Evolutionary conservation across 345 rosid genomes (phyloP).

Genomic region (Sapria himalayana): DNA sequence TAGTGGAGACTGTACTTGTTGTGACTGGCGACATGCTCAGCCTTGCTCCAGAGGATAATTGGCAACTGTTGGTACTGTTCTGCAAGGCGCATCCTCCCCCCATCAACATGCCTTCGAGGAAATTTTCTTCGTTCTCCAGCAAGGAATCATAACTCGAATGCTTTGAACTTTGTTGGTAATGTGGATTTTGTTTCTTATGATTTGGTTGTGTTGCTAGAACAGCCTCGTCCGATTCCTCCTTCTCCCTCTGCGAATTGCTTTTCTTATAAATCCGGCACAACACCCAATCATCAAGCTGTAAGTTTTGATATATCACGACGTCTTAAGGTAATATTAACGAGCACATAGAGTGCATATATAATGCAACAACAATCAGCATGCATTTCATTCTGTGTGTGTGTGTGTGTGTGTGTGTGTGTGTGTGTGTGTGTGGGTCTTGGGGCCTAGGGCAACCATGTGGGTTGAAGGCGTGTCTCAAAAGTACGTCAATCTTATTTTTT

Average conservation of each 20-base stretch:
- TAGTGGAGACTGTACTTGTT: slow-evolving; percentile 8
- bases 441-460: no score
- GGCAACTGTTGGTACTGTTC: slow-evolving; percentile 10
- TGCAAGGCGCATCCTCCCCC: slow-evolving; percentile 9
- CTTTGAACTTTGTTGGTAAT: slow-evolving; percentile 4
- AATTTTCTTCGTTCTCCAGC: slow-evolving; percentile 30
- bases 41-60: slow-evolving; percentile 10
- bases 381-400: no score
- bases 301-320: not conserved
- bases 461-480: no score
- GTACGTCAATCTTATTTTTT: no score
- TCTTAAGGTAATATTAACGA: not conserved
- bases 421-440: no score
- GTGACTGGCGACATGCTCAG: slow-evolving; percentile 8
- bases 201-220: slow-evolving; percentile 13
- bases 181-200: no score
- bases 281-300: slow-evolving; percentile 61
- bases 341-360: not conserved
- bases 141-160: slow-evolving; percentile 15
- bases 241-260: slow-evolving; percentile 30
- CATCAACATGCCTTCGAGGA: slow-evolving; percentile 31
- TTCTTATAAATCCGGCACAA: slow-evolving; percentile 59
- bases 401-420: no score
- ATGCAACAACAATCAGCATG: not conserved
- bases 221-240: slow-evolving; percentile 29